Conservation (phyloP, 1,284 basidiomycete genomes). For the Tilletia setariae region DNA sequence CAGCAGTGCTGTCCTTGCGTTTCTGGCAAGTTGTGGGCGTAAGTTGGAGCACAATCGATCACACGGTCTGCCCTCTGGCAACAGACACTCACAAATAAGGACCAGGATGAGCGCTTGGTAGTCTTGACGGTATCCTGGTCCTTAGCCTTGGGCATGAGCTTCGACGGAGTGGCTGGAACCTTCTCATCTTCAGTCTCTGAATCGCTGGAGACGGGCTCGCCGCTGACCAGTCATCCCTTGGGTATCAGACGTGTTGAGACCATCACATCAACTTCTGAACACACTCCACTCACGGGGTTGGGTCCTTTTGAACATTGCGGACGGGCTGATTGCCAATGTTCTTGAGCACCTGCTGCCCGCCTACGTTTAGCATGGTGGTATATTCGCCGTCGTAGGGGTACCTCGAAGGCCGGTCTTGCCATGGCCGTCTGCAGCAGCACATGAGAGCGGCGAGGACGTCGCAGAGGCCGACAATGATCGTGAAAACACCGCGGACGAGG, state of each 20-base stretch:
- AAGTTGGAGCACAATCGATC: too few relatives aligned
- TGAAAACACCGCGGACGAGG: conserved; percentile 33
- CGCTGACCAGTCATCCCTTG: too few relatives aligned
- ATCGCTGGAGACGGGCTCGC: too few relatives aligned
- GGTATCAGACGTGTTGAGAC: background rate
- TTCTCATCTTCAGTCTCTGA: background rate
- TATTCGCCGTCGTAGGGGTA: conserved; percentile 5
- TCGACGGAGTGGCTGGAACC: background rate
- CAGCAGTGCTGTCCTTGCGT: too few relatives aligned
- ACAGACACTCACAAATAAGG: too few relatives aligned
- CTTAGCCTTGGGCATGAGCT: background rate
- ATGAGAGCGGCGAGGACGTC: conserved; percentile 40
- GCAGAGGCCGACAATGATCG: conserved; percentile 39
- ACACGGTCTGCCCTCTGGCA: too few relatives aligned
- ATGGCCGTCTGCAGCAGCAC: conserved; percentile 43
- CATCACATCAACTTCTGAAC: background rate
- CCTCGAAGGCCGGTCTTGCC: conserved; percentile 29
- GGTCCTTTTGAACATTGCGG: background rate
- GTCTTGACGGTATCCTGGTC: too few relatives aligned
- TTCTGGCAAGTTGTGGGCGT: too few relatives aligned
- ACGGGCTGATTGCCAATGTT: background rate
- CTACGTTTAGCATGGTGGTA: conserved; percentile 3
- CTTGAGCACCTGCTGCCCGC: conserved; percentile 12
- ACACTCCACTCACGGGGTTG: background rate
- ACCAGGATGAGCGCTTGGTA: too few relatives aligned